phyloP scores from a whole-genome alignment of 805 yeast genomes.

The Metschnikowia anglica region DNA sequence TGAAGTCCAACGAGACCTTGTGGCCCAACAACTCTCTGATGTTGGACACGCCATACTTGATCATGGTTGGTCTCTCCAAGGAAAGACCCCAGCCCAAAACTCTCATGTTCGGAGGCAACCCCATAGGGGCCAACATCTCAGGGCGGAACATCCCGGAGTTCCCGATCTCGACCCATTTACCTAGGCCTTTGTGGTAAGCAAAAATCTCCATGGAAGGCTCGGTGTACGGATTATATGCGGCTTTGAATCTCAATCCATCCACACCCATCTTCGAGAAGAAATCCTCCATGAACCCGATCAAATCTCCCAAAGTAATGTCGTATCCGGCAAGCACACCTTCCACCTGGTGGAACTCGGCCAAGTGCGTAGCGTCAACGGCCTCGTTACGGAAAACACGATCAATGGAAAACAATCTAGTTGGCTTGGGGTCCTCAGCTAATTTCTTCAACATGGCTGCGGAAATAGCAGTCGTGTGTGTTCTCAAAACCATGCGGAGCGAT shows the following conservation, averaged over 20 bases:
- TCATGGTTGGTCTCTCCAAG: constrained; percentile 98
- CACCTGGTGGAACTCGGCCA: constrained; percentile 98
- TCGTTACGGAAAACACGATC: constrained; percentile 99
- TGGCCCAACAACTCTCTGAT: constrained; percentile 97
- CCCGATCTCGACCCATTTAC: constrained; percentile 99
- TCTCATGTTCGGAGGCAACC: constrained; percentile 89
- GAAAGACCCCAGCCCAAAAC: constrained; percentile 98
- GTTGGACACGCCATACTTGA: constrained; percentile 91
- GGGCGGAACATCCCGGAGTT: constrained; percentile 99
- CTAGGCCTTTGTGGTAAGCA: constrained; percentile 92
- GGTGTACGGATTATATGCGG: constrained; percentile 98
- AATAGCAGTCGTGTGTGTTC: constrained; percentile 97
- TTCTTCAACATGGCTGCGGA: constrained; percentile 85
- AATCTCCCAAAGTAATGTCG: constrained; percentile 89
- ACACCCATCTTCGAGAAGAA: constrained; percentile 98
- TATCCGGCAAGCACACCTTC: constrained; percentile 99
- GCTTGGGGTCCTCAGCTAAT: constrained; percentile 84
- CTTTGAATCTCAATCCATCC: constrained; percentile 90
- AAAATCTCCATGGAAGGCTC: constrained; percentile 98
- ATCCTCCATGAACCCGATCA: constrained; percentile 97
- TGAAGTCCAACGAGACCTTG: constrained; percentile 90
- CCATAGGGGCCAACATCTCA: constrained; percentile 98
- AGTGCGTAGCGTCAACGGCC: constrained; percentile 98
- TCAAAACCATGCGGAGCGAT: constrained; percentile 83
- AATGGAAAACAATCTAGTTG: constrained; percentile 88